Evolutionary conservation across 2,329 filamentous ascomycete genomes (phyloP), one percentile per base, ranked within the genome.

Genomic region (Aspergillus quadricinctus): DNA sequence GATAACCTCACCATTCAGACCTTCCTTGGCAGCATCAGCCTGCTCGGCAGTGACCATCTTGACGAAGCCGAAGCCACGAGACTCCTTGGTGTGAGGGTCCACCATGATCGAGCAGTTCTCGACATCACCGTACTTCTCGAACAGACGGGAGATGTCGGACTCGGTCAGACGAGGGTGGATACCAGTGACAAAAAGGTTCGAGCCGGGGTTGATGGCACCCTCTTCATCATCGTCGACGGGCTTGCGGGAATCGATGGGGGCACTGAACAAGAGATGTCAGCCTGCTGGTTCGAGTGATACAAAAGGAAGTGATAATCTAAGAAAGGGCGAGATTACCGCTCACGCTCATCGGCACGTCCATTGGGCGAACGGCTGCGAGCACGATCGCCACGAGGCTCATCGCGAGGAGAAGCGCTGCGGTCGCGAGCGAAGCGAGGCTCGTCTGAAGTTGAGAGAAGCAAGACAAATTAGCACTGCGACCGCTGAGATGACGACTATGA

Each of bases 21-120:
- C 93, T 70, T 97, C 94, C 81, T 94, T 96, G 66, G 94, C 94
- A 65, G 94, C 92, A 76, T 99, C 94, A 62, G 94, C 94, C 77
- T 96, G 90, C 55, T 97, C 93, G 50, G 90, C 85, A 57, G 91
- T 95, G 59, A 92, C 87, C 93, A 99, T 97, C 82, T 99, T 97
- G 74, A 99, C 94, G 80, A 99, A 99, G 55, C 94, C 94, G 65
- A 99, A 99, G 64, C 94, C 94, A 77, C 94, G 94, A 66, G 93
- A 97, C 78, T 99, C 94, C 79, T 96, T 96, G 70, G 90, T 95
- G 77, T 99, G 94, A 60, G 94, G 94, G 72, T 99, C 94, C 71
- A 93, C 87, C 94, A 99, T 99, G 80, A 99, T 99, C 76, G 97
- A 95, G 81, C 93, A 97, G 79, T 95, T 97, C 80, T 97, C 93